These are phyloP conservation scores for Penicillium waksmanii DNA, from an alignment of 495 filamentous ascomycete genomes.

Conservation along the genomic window DNA sequence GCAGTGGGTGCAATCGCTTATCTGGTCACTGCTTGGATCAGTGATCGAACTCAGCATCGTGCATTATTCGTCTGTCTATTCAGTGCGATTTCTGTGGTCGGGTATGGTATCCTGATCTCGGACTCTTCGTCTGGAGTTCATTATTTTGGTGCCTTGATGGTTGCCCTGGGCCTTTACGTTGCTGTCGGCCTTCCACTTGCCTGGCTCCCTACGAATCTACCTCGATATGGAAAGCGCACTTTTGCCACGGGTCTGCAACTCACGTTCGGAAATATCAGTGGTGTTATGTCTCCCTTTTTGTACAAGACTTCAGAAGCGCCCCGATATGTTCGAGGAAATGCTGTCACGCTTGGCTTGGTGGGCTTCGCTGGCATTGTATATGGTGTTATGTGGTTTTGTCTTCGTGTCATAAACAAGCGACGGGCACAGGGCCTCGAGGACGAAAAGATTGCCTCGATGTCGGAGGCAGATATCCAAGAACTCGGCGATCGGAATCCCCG, in stretches of 20 bases:
- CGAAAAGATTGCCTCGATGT: conserved; percentile 55
- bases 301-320: conserved; percentile 46
- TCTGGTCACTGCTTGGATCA: conserved; percentile 61
- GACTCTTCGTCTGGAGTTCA: conserved; percentile 62
- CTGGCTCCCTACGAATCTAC: conserved; percentile 63
- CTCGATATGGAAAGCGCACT: conserved; percentile 73
- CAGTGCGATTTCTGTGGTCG: conserved; percentile 61
- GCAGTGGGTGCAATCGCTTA: conserved; percentile 68
- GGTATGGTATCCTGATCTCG: conserved; percentile 68
- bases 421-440: conserved; percentile 58
- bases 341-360: conserved; percentile 50
- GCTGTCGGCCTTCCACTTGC: conserved; percentile 70
- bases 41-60: conserved; percentile 63
- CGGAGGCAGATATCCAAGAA: conserved; percentile 68
- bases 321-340: conserved; percentile 47
- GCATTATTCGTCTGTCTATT: conserved; percentile 63
- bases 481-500: conserved; percentile 70
- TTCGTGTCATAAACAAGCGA: conserved; percentile 56
- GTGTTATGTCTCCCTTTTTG: conserved; percentile 69
- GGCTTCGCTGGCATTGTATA: conserved; percentile 48
- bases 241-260: conserved; percentile 72
- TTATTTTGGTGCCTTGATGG: conserved; percentile 72
- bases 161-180: conserved; percentile 73
- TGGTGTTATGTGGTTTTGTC: conserved; percentile 58
- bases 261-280: conserved; percentile 65